Conservation (phyloP, 1,284 basidiomycete species). For the Pseudozyma tsukubaensis region DNA sequence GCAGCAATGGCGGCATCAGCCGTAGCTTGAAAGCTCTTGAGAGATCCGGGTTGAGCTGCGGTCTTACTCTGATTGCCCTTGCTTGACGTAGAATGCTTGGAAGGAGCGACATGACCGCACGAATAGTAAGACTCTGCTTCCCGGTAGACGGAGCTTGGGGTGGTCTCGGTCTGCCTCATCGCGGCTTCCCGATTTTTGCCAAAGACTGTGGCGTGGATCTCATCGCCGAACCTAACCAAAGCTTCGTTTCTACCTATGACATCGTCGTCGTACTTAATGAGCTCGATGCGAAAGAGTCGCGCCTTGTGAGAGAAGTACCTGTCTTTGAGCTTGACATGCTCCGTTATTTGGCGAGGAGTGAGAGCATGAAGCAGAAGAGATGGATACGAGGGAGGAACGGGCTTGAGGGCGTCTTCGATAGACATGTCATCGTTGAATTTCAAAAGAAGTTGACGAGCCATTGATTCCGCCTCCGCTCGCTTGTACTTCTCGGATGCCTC, state of each 20-base stretch:
- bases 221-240: conserved; percentile 20
- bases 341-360: conserved; percentile 24
- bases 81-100: too few species aligned
- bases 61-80: too few species aligned
- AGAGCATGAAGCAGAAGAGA: conserved; percentile 4
- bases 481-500: not conserved
- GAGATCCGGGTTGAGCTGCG: too few species aligned
- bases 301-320: conserved; percentile 14
- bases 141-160: conserved; percentile 15
- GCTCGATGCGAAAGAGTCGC: conserved; percentile 19
- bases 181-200: conserved; percentile 18
- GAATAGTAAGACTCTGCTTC: not conserved
- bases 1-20: too few species aligned
- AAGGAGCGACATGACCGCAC: not conserved
- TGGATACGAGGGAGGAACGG: not conserved
- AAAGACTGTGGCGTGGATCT: not conserved
- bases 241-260: conserved; percentile 23
- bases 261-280: conserved; percentile 26
- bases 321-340: not conserved
- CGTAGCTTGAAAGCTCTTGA: too few species aligned
- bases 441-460: not conserved
- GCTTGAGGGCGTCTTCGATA: not conserved
- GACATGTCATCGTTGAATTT: not conserved
- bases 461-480: not conserved
- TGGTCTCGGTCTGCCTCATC: not conserved